phyloP scores from a whole-genome alignment of 805 yeast genomes.

The Starmera pachycereana region DNA sequence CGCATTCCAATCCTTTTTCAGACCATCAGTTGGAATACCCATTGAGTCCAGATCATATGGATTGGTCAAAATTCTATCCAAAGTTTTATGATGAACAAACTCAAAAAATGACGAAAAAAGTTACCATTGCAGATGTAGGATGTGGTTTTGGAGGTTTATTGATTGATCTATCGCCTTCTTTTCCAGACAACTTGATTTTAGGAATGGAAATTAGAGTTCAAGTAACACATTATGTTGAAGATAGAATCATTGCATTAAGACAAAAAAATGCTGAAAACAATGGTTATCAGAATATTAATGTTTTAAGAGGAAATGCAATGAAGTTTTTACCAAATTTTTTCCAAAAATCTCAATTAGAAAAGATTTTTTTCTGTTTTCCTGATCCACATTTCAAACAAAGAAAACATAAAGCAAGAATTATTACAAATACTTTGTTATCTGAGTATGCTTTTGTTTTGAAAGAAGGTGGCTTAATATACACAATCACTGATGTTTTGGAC shows the following conservation, averaged over 20 bases:
- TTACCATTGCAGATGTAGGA: constrained; percentile 91
- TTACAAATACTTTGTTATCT: constrained; percentile 77
- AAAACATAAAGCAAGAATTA: constrained; percentile 93
- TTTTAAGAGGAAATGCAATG: constrained; percentile 93
- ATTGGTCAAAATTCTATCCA: constrained; percentile 78
- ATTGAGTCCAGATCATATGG: constrained; percentile 67
- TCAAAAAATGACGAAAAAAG: constrained; percentile 36
- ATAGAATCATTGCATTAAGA: constrained; percentile 84
- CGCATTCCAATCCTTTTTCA: constrained; percentile 95
- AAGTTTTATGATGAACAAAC: constrained; percentile 33
- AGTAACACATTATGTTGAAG: constrained; percentile 95
- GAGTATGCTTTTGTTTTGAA: constrained; percentile 87
- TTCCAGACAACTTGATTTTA: constrained; percentile 63
- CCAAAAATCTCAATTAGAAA: constrained; percentile 67
- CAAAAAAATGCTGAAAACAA: constrained; percentile 23
- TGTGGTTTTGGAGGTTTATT: constrained; percentile 96
- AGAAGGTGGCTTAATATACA: constrained; percentile 83
- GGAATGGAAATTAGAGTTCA: constrained; percentile 99
- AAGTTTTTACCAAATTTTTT: constrained; percentile 94
- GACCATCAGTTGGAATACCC: constrained; percentile 93
- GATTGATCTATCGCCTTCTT: constrained; percentile 66
- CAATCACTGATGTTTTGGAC: constrained; percentile 93
- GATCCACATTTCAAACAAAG: constrained; percentile 98
- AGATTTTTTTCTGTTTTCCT: constrained; percentile 98
- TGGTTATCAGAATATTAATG: constrained; percentile 76